phyloP scores from a whole-genome alignment of 768 basidiomycete genomes.

The Exidia glandulosa region DNA sequence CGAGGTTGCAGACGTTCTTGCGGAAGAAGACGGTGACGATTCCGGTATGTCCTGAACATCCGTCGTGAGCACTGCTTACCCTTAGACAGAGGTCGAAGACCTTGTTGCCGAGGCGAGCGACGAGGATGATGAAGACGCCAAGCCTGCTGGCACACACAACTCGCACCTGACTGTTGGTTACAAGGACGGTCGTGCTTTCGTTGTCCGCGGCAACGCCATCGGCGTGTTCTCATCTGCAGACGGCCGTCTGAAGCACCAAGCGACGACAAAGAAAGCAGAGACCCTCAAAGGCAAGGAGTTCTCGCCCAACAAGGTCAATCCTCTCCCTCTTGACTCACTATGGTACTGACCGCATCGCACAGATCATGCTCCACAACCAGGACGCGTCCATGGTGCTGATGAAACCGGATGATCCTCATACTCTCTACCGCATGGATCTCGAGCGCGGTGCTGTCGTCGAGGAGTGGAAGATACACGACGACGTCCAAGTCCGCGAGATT shows the following conservation, averaged over 20 bases:
- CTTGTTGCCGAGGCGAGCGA: constrained; percentile 9
- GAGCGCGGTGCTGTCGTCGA: constrained; percentile 94
- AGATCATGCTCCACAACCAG: constrained; percentile 97
- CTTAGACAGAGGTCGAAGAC: constrained; percentile 9
- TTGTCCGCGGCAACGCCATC: constrained; percentile 84
- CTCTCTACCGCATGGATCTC: constrained; percentile 84
- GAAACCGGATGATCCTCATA: constrained; percentile 69
- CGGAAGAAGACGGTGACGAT: constrained; percentile 26
- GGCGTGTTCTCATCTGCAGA: constrained; percentile 72
- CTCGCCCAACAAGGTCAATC: constrained; percentile 68
- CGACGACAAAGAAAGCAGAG: constrained; percentile 74
- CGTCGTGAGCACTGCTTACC: background rate
- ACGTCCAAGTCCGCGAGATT: constrained; percentile 77
- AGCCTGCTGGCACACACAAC: constrained; percentile 54
- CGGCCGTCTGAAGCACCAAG: constrained; percentile 70
- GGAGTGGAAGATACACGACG: constrained; percentile 96
- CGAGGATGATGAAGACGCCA: constrained; percentile 32
- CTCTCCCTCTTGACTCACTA: background rate
- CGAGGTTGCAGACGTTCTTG: constrained; percentile 49
- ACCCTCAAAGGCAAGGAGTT: constrained; percentile 76
- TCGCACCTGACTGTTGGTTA: constrained; percentile 89
- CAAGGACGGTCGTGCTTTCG: constrained; percentile 89
- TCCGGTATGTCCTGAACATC: constrained; percentile 8
- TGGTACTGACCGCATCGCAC: background rate
- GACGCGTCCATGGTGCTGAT: constrained; percentile 91